These are phyloP conservation scores for Spirogloea muscicola DNA, from an alignment of 139 green algal genomes.

Conservation along the genomic window DNA sequence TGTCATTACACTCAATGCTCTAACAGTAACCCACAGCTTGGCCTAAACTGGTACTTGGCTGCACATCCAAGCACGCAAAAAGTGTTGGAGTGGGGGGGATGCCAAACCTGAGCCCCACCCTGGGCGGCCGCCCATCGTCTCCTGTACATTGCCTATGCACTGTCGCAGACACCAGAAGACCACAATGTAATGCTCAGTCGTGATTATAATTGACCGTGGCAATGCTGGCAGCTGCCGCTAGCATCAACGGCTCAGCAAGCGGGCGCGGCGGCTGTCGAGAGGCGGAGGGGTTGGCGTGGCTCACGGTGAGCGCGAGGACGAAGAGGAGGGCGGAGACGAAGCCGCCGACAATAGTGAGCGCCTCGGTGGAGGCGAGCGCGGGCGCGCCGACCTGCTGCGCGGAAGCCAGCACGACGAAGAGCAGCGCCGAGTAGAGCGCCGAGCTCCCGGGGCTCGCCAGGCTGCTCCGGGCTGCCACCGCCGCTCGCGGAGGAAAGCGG, in stretches of 20 bases:
- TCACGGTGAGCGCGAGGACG: constrained; percentile 41
- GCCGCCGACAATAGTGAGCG: constrained; percentile 40
- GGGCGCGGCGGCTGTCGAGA: not conserved
- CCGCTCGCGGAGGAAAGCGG: no score
- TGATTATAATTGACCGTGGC: not conserved
- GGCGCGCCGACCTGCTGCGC: constrained; percentile 29
- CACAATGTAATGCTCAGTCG: not conserved
- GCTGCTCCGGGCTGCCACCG: not conserved
- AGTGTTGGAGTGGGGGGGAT: not conserved
- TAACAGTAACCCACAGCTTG: not conserved
- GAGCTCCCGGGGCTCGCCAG: constrained; percentile 12
- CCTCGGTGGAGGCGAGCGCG: constrained; percentile 34
- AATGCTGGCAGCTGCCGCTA: not conserved
- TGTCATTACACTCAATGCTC: not conserved
- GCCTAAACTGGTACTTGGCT: not conserved
- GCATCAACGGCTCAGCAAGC: not conserved
- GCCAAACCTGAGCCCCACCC: constrained; percentile 2
- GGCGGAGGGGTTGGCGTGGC: not conserved
- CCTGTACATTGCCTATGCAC: constrained; percentile 6
- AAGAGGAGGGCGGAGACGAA: constrained; percentile 39
- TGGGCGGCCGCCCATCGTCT: not conserved
- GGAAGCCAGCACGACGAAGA: constrained; percentile 37
- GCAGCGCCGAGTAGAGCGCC: constrained; percentile 35
- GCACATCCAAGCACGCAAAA: not conserved
- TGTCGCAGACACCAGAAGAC: not conserved